Base-by-base conservation (phyloP, 192 early-diverging fungal genomes). In the Backusella macrospora region DNA sequence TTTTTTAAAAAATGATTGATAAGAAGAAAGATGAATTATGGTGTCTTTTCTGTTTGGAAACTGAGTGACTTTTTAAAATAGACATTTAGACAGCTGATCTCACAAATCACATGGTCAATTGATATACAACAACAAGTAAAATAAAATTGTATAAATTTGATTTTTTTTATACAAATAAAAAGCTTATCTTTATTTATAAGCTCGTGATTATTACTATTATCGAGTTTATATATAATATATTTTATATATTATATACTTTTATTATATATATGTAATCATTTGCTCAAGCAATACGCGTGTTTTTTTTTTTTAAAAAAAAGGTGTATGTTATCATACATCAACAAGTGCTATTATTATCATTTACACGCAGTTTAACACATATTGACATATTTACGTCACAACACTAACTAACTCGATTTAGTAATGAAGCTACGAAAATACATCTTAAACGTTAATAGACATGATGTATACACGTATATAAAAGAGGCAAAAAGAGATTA, bases 41-140 rank as follows among this genome's bases (percentile, higher is more conserved):
- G 13, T 55, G 23, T 55, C 21, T 55, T 55, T 10, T 55, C 18
- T 52, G 7, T 55, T 55, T 55, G 23, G 52, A 55, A 55, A 55
- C 9, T 10, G 9, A 23, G 52, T 59, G 52, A 59, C 52, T 59
- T 59, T 21, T 26, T 34, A 34, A 34, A 34, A 59, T 23, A 59
- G 52, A 59, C 52, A 59, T 59, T 13, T 59, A 18, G 52, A 59
- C 52, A 59, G 52, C 9, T 59, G 52, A 59, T 23, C 52, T 26
- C 18, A 59, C 8, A n/a, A 59, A 59, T 59, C 52, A 59, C 52
- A 59, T 59, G 45, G 52, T 59, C 23, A 13, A 8, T 59, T 59
- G 21, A 59, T 59, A 59, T 59, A 7, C 21, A 59, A 59, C 6
- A 52, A 59, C 13, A 59, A 26, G 23, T 55, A 4, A 16, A 23